These are phyloP conservation scores for Verticillium dahliae DNA, from an alignment of 2,329 filamentous ascomycete genomes.

Conservation along the genomic window DNA sequence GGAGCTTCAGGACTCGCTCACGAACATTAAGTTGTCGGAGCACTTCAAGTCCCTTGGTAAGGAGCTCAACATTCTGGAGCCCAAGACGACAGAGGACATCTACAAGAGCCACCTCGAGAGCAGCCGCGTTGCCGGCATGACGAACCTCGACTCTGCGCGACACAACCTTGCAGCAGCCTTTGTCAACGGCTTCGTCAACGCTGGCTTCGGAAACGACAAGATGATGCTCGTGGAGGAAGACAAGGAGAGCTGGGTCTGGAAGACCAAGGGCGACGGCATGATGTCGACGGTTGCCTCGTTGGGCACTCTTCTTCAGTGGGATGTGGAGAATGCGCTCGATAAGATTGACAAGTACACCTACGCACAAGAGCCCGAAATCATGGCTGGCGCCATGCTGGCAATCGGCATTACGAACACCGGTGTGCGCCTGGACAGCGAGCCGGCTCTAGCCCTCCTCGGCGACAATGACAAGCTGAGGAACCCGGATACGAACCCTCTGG, in stretches of 20 bases:
- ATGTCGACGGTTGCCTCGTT: conserved; percentile 91
- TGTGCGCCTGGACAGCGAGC: conserved; percentile 82
- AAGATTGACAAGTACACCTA: conserved; percentile 95
- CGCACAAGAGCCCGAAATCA: conserved; percentile 72
- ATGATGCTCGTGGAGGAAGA: conserved; percentile 91
- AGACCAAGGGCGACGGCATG: conserved; percentile 98
- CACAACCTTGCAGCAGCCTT: conserved; percentile 95
- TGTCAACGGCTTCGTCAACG: conserved; percentile 95
- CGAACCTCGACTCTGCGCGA: conserved; percentile 88
- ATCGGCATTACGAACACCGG: conserved; percentile 96
- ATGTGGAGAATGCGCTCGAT: conserved; percentile 85
- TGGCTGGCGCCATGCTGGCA: conserved; percentile 84
- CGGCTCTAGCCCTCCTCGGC: conserved; percentile 77
- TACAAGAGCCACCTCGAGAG: conserved; percentile 99
- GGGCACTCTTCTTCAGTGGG: conserved; percentile 87
- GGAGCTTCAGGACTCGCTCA: conserved; percentile 74
- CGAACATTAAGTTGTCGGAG: conserved; percentile 80
- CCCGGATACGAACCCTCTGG: conserved; percentile 62
- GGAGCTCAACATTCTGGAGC: conserved; percentile 93
- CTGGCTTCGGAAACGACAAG: conserved; percentile 92
- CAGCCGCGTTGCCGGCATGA: conserved; percentile 84
- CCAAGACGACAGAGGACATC: conserved; percentile 95
- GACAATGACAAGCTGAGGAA: conserved; percentile 69
- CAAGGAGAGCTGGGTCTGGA: conserved; percentile 96
- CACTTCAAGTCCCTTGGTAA: conserved; percentile 93